Conservation (phyloP, 2,329 filamentous ascomycete genomes). For the Exophiala lecanii-corni region DNA sequence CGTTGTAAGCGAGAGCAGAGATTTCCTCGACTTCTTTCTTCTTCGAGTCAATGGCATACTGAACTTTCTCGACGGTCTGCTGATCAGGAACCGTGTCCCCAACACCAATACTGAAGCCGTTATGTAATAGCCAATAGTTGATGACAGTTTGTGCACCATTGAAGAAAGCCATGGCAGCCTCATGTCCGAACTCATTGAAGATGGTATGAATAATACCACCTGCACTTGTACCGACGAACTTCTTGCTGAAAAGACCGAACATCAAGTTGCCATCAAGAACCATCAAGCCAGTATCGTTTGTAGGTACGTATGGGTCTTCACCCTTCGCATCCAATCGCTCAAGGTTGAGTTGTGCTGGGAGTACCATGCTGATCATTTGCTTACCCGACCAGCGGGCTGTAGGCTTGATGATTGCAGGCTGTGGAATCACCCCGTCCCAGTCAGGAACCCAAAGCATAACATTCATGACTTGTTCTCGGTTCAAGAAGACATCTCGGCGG, state of each 20-base stretch:
- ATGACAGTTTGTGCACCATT: conserved; percentile 92
- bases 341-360: conserved; percentile 79
- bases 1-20: conserved; percentile 73
- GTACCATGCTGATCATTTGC: conserved; percentile 90
- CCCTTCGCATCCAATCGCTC: conserved; percentile 59
- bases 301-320: conserved; percentile 53
- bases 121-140: conserved; percentile 94
- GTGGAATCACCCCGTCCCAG: conserved; percentile 93
- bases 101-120: conserved; percentile 96
- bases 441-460: conserved; percentile 95
- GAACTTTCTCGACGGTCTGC: conserved; percentile 76
- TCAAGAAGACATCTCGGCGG: conserved; percentile 84
- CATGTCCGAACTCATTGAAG: conserved; percentile 87
- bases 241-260: conserved; percentile 88
- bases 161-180: conserved; percentile 88
- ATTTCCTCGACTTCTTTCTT: conserved; percentile 76
- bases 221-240: conserved; percentile 81
- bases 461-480: conserved; percentile 91
- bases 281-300: conserved; percentile 72
- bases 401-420: conserved; percentile 90
- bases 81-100: conserved; percentile 95
- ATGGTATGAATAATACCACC: conserved; percentile 93
- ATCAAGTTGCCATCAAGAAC: conserved; percentile 85
- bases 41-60: conserved; percentile 72
- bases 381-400: conserved; percentile 95